Percentiles rank a stretch among this genome's conserved stretches.
Conservation (phyloP, 208 protist genomes). For the Polymyxa betae region DNA sequence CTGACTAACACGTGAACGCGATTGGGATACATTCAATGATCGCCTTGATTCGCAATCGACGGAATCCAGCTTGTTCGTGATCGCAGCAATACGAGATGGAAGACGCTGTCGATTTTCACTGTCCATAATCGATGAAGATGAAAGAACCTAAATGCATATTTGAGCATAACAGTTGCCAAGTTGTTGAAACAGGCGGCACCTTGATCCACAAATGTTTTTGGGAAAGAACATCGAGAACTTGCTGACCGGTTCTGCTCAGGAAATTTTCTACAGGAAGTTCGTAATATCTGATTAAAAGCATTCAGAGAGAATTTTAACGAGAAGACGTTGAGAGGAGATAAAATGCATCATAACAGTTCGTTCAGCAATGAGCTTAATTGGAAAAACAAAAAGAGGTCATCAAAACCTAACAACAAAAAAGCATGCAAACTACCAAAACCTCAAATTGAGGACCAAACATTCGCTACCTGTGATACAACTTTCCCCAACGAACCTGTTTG, state of each 20-base stretch:
- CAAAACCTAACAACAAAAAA: too few relatives aligned
- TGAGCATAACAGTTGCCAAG: neutral
- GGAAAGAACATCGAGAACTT: conserved; percentile 32
- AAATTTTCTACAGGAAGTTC: conserved; percentile 7
- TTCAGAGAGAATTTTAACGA: neutral
- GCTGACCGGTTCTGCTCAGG: neutral
- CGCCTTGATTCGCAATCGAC: conserved; percentile 1
- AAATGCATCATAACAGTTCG: neutral
- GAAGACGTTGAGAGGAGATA: neutral
- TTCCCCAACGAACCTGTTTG: conserved; percentile 22
- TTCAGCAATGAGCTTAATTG: neutral
- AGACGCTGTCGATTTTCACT: conserved; percentile 51
- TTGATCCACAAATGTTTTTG: conserved; percentile 56
- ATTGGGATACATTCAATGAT: too few relatives aligned
- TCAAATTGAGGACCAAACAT: too few relatives aligned
- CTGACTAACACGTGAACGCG: neutral
- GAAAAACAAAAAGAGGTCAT: too few relatives aligned
- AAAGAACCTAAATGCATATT: neutral
- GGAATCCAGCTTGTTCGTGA: neutral
- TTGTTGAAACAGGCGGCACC: neutral
- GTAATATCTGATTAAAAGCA: conserved; percentile 43
- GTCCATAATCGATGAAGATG: conserved; percentile 59
- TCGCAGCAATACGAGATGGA: conserved; percentile 51
- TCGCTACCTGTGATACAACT: conserved; percentile 27
- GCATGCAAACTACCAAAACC: too few relatives aligned